Percentiles rank a stretch among this genome's conserved stretches.
These are phyloP conservation scores for Galerina sulciceps DNA, from an alignment of 768 basidiomycete species.

Conservation along the genomic window DNA sequence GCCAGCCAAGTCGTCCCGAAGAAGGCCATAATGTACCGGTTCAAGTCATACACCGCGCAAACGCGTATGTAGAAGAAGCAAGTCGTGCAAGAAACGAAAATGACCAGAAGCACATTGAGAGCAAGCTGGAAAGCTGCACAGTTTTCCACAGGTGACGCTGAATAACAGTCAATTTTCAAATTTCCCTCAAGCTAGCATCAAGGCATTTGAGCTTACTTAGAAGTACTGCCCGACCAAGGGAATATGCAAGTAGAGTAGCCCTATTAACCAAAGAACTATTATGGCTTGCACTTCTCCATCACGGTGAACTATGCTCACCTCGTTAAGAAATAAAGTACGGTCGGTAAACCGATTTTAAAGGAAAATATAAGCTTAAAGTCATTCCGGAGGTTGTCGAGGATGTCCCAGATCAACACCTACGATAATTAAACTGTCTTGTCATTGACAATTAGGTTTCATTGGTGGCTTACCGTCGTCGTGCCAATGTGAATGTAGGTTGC, in stretches of 20 bases:
- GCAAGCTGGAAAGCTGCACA: conserved; percentile 14
- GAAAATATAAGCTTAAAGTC: conserved; percentile 4
- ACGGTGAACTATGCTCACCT: conserved; percentile 7
- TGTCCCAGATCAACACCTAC: conserved; percentile 8
- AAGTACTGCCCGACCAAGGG: conserved; percentile 17
- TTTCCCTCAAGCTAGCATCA: background rate
- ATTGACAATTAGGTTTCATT: background rate
- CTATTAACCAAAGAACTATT: background rate
- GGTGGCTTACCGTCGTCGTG: conserved; percentile 6
- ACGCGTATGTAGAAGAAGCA: conserved; percentile 29
- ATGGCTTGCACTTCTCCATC: background rate
- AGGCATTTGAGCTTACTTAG: conserved; percentile 17
- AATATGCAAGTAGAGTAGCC: conserved; percentile 16
- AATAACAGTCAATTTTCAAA: background rate
- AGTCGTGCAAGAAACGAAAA: conserved; percentile 22
- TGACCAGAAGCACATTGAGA: conserved; percentile 22
- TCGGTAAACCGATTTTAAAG: conserved; percentile 1
- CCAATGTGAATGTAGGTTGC: conserved; percentile 18
- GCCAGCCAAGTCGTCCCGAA: conserved; percentile 34
- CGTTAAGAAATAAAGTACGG: background rate
- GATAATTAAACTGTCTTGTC: background rate
- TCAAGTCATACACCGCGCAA: conserved; percentile 23
- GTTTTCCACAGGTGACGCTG: conserved; percentile 19
- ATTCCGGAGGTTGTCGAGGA: conserved; percentile 5
- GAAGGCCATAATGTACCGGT: conserved; percentile 18